Base-by-base conservation (phyloP, 306 rosid species). In the Pterocarpus santalinus region DNA sequence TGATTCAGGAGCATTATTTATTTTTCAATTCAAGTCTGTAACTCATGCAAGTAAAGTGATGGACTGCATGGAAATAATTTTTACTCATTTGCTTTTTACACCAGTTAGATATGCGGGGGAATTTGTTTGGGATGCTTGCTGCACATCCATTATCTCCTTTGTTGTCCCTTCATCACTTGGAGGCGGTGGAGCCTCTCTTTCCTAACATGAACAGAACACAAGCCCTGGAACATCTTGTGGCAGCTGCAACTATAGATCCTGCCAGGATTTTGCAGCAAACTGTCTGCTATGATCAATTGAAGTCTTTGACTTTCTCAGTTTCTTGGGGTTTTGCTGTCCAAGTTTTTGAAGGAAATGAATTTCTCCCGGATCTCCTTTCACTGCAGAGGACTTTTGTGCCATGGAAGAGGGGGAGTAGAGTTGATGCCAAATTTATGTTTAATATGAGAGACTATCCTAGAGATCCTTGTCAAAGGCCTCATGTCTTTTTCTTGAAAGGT, bases 21-120 rank as follows among this genome's bases (percentile, higher is more conserved):
- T 61, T 35, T 82, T 41, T 44, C 75, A 4, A 28, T 75, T 66
- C 30, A 16, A 66, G 34, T 15, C 38, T 61, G 38, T 69, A 35
- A 69, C 28, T 69, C 52, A 49, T 58, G 33, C 41, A 63, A 51
- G 75, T 35, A 47, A 16, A 51, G 43, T 28, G 56, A 44, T 68
- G 61, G 33, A n/a, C 74, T 52, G 44, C 5, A 33, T 41, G 68
- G 67, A 53, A 60, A 58, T 74, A 51, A n/a, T 43, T 43, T 72
- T 51, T 51, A 12, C 3, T 30, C 57, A 8, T 67, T 83, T 35
- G 12, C 7, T 67, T 41, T 71, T 15, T 8, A 22, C 8, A 15
- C 74, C 91, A 95, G 99, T 91, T 91, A 41, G 99, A 95, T 85
- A 47, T 95, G 93, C 89, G 99, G 83, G 98, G 99, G 76, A 81